Conservation (phyloP, 768 basidiomycete species). For the Lentinula lateritia region DNA sequence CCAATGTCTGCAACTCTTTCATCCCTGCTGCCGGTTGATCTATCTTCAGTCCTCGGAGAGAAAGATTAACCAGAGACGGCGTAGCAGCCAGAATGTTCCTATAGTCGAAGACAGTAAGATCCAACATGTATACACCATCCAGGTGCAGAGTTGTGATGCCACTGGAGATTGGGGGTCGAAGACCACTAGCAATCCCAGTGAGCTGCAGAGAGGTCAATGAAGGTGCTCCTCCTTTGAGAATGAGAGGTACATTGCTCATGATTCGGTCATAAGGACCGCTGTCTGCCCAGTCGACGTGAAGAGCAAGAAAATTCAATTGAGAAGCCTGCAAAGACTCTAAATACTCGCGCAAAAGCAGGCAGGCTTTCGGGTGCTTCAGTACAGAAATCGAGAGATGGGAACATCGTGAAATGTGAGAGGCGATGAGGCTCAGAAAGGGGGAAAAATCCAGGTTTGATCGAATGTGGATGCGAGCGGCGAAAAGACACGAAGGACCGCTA, state of each 20-base stretch:
- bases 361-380: slow-evolving; percentile 13
- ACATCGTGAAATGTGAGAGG: slow-evolving; percentile 33
- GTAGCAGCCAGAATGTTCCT: slow-evolving; percentile 26
- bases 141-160: slow-evolving; percentile 36
- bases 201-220: slow-evolving; percentile 34
- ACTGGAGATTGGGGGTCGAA: slow-evolving; percentile 29
- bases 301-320: slow-evolving; percentile 31
- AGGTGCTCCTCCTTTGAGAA: slow-evolving; percentile 26
- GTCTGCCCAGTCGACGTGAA: slow-evolving; percentile 20
- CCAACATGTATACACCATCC: slow-evolving; percentile 31
- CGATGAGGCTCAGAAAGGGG: slow-evolving; percentile 24
- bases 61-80: slow-evolving; percentile 33
- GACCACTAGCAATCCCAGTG: slow-evolving; percentile 32
- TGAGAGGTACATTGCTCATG: slow-evolving; percentile 20
- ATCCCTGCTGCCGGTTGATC: slow-evolving; percentile 12
- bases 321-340: slow-evolving; percentile 24
- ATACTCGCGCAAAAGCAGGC: slow-evolving; percentile 19
- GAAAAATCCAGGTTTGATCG: slow-evolving; percentile 17
- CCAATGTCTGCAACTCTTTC: slow-evolving; percentile 17
- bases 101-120: slow-evolving; percentile 30
- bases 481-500: slow-evolving; percentile 26
- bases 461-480: slow-evolving; percentile 30
- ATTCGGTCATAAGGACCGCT: slow-evolving; percentile 12
- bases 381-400: slow-evolving; percentile 28
- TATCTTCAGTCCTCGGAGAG: slow-evolving; percentile 28